These are phyloP conservation scores for Fusarium napiforme DNA, from an alignment of 2,329 filamentous ascomycete species.

Conservation along the genomic window DNA sequence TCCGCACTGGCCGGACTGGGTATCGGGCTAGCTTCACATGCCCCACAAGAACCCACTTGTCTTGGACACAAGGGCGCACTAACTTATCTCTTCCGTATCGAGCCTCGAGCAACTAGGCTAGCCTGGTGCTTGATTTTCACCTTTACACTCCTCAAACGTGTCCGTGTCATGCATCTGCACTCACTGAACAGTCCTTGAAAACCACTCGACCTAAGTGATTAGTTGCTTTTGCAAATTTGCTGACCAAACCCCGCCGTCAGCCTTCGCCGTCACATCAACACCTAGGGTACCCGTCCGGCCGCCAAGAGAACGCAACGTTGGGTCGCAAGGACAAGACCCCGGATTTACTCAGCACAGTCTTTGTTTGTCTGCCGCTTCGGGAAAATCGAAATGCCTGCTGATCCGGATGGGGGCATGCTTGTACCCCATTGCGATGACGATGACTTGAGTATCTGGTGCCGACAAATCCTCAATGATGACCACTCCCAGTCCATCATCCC, in stretches of 20 bases:
- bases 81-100: not conserved
- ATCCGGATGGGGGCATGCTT: fast-evolving
- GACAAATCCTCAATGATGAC: not conserved
- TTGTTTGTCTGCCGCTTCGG: fast-evolving
- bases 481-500: fast-evolving
- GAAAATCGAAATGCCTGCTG: fast-evolving
- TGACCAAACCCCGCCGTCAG: not conserved
- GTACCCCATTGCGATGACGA: not conserved
- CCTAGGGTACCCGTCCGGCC: not conserved
- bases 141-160: not conserved
- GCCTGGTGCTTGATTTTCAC: not conserved
- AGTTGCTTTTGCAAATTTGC: not conserved
- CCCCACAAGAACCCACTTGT: not conserved
- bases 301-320: not conserved
- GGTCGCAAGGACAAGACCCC: fast-evolving
- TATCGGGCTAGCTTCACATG: not conserved
- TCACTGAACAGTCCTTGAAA: not conserved
- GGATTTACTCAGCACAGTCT: fast-evolving
- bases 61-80: not conserved
- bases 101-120: not conserved
- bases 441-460: not conserved
- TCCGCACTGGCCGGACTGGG: too few relatives aligned
- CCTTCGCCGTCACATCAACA: not conserved
- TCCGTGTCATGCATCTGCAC: not conserved
- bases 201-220: not conserved